phyloP scores from a whole-genome alignment of 345 rosid species.

The Acer yangbiense region DNA sequence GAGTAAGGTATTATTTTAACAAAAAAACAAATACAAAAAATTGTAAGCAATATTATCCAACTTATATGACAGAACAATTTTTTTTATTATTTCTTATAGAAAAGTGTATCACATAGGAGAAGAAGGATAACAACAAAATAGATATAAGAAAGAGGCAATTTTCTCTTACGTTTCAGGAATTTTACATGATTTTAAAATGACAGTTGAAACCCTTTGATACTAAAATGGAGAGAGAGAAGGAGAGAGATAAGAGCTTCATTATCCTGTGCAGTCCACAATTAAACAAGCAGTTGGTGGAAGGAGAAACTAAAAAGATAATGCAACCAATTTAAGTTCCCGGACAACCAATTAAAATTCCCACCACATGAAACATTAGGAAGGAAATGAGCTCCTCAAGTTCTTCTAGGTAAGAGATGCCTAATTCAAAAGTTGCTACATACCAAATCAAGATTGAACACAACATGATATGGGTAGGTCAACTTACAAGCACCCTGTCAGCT shows the following conservation, averaged over 20 bases:
- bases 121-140: not conserved
- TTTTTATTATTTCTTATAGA: too few species aligned
- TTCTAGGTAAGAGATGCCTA: not conserved
- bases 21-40: not conserved
- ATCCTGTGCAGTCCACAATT: not conserved
- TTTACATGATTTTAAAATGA: not conserved
- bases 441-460: slow-evolving; percentile 4
- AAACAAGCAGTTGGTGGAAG: not conserved
- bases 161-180: not conserved
- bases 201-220: not conserved
- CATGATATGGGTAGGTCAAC: not conserved
- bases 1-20: not conserved
- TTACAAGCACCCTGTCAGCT: not conserved
- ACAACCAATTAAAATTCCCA: not conserved
- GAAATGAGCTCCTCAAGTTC: not conserved
- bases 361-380: not conserved
- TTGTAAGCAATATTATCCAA: not conserved
- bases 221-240: not conserved
- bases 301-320: not conserved
- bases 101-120: not conserved
- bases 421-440: not conserved
- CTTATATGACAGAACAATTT: not conserved
- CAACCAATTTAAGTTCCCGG: not conserved
- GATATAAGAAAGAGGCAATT: not conserved
- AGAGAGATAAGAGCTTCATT: not conserved